These are phyloP conservation scores for Biscogniauxia mediterranea DNA, from an alignment of 2,329 filamentous ascomycete genomes.

Conservation along the genomic window DNA sequence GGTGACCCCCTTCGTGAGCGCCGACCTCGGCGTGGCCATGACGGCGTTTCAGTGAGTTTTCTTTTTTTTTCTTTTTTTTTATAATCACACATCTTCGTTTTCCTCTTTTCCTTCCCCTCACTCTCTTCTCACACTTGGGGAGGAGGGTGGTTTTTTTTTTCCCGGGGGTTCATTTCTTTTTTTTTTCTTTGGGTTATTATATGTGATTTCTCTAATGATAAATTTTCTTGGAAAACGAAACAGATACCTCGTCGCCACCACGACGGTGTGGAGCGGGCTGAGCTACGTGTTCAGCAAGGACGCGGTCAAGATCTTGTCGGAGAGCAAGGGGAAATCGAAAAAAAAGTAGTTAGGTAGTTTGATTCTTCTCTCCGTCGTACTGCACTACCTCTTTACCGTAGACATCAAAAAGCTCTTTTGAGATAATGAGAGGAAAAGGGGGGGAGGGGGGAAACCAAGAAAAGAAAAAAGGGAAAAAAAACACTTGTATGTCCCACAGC, in stretches of 20 bases:
- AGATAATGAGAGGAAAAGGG: no score
- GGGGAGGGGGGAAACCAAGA: no score
- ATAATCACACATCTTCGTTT: not conserved
- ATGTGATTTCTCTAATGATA: constrained; percentile 25
- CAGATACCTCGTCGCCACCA: constrained; percentile 81
- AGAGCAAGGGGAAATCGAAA: constrained; percentile 28
- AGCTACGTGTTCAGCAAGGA: constrained; percentile 91
- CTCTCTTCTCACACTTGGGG: not conserved
- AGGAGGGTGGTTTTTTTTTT: not conserved
- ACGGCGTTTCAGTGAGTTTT: constrained; percentile 61
- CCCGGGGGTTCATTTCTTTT: no score
- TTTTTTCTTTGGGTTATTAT: not conserved
- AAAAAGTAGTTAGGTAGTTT: constrained; percentile 15
- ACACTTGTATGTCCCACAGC: no score
- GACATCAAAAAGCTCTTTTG: no score
- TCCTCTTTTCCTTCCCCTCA: constrained; percentile 7
- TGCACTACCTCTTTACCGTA: constrained; percentile 3
- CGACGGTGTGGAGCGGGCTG: constrained; percentile 89
- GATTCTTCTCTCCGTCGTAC: no score
- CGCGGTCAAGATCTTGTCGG: constrained; percentile 77
- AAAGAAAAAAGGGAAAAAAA: no score
- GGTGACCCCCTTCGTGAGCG: constrained; percentile 70
- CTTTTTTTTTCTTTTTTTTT: no score
- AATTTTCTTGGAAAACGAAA: constrained; percentile 18
- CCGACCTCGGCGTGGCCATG: constrained; percentile 54